Base-by-base conservation (phyloP, 179 eudicot species). In the Sideroxylon spinosum region DNA sequence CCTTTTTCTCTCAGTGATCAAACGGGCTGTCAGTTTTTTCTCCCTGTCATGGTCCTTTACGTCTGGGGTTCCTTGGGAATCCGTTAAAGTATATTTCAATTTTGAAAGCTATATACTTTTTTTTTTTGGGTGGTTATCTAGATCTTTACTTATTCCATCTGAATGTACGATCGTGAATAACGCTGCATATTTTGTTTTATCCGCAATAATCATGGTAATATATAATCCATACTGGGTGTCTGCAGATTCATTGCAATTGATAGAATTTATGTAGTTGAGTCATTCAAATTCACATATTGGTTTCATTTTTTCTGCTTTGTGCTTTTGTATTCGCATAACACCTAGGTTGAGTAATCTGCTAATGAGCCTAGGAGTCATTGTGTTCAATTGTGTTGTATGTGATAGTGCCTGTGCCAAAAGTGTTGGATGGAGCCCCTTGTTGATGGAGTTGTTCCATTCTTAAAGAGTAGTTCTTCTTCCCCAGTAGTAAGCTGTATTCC, bases 401-500 rank as follows among this genome's bases (percentile, higher is more conserved):
- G 61, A 60, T 61, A 78, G 61, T 75, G 72, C 13, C 37, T 68
- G 73, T 49, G 44, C 56, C 28, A 37, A 60, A 57, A 70, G 23
- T 37, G 7, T 48, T 23, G 0, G 9, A 79, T 79, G 81, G 81
- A 79, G 32, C 66, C 76, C 5, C 61, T 79, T 26, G 71, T 72
- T 62, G 81, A 79, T 48, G 81, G 77, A 64, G 65, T 79, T 64
- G 44, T 68, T 60, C 62, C 81, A 16, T 73, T 71, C 53, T 59
- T 63, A 68, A 56, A 46, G 44, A 37, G 44, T 37, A 37, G 44
- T 37, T 37, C 44, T 37, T 37, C 44, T 37, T 37, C 44, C 44
- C 44, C 44, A 37, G 44, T 37, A 37, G 44, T 37, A 37, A 6
- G 44, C 44, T 37, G 44, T 6, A 37, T 37, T 37, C 44, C 44